These are phyloP conservation scores for Boletus sp. DNA, from an alignment of 1,284 basidiomycete genomes.

Conservation along the genomic window DNA sequence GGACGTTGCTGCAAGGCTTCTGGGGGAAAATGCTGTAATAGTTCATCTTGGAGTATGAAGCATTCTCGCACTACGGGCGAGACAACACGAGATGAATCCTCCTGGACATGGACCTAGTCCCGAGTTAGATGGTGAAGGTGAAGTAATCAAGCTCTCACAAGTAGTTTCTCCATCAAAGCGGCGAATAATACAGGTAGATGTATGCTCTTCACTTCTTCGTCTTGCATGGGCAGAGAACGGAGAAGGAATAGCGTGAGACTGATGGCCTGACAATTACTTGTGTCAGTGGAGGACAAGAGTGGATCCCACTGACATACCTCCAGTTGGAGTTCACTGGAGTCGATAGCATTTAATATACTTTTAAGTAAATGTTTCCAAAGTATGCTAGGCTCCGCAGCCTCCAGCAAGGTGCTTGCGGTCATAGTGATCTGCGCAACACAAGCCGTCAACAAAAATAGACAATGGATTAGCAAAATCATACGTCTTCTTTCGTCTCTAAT, in stretches of 20 bases:
- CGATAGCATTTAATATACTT: slow-evolving; percentile 51
- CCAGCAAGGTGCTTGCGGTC: slow-evolving; percentile 88
- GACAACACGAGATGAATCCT: slow-evolving; percentile 34
- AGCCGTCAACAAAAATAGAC: slow-evolving; percentile 10
- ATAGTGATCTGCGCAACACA: slow-evolving; percentile 56
- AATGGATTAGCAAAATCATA: slow-evolving; percentile 31
- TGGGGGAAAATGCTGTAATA: slow-evolving; percentile 51
- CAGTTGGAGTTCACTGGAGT: slow-evolving; percentile 36
- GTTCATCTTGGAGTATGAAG: slow-evolving; percentile 50
- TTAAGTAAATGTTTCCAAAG: slow-evolving; percentile 78
- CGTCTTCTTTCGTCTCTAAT: slow-evolving; percentile 58
- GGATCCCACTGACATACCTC: slow-evolving; percentile 40
- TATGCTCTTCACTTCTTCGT: slow-evolving; percentile 76
- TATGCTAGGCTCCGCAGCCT: slow-evolving; percentile 86
- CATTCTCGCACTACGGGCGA: slow-evolving; percentile 40
- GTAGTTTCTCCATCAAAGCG: slow-evolving; percentile 57
- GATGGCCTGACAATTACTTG: slow-evolving; percentile 47
- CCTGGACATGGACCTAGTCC: slow-evolving; percentile 41
- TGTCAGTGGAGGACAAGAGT: slow-evolving; percentile 2
- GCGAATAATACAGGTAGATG: slow-evolving; percentile 78
- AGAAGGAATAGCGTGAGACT: slow-evolving; percentile 67
- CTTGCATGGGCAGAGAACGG: slow-evolving; percentile 65
- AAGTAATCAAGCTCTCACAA: slow-evolving; percentile 41
- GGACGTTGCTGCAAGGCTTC: slow-evolving; percentile 50
- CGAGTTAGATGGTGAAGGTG: slow-evolving; percentile 6